Base-by-base conservation (phyloP, 129 eudicot species). In the Mikania micrantha region DNA sequence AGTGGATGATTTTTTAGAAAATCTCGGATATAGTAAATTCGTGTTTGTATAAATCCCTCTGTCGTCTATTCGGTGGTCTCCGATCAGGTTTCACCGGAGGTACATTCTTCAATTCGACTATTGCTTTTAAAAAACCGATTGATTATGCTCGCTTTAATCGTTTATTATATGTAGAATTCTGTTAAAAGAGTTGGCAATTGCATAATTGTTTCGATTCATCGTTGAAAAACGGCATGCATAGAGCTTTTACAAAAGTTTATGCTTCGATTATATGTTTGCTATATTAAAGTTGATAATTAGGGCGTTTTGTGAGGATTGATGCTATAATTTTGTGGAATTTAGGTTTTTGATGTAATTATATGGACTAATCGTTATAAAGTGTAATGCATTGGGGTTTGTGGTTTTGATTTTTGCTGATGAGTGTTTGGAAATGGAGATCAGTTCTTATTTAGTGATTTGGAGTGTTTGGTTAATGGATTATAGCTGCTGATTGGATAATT, bases 141-240 rank as follows among this genome's bases (percentile, higher is more conserved):
- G 47, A 13, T 12, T 12, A 11, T 12, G 20, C 9, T 25, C 25
- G 60, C 28, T 54, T 3, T 41, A 64, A 64, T 74, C 66, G 66
- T 19, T 1, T 13, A 32, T 67, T 44, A 24, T 19, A 39, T 53
- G 68, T 62, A 7, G 11, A 61, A 32, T 47, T 29, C 1, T 53
- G 45, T 64, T 20, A 17, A 59, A 71, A 42, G 9, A 17, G 62
- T n/a, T n/a, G n/a, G n/a, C n/a, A n/a, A n/a, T n/a, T n/a, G n/a
- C n/a, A n/a, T n/a, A n/a, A n/a, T n/a, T n/a, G n/a, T n/a, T n/a
- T n/a, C n/a, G 70, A 35, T 13, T 27, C 28, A 7, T 74, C 72
- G 35, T 64, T 40, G 59, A 40, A 42, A 53, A 38, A 39, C 66
- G 38, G 78, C 61, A 66, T 74, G 79, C 79, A 74, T 22, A 42